Percentiles rank a stretch among this genome's conserved stretches.
Evolutionary conservation across 2,329 filamentous ascomycete genomes (phyloP).

Genomic region (Arthroderma sp.): DNA sequence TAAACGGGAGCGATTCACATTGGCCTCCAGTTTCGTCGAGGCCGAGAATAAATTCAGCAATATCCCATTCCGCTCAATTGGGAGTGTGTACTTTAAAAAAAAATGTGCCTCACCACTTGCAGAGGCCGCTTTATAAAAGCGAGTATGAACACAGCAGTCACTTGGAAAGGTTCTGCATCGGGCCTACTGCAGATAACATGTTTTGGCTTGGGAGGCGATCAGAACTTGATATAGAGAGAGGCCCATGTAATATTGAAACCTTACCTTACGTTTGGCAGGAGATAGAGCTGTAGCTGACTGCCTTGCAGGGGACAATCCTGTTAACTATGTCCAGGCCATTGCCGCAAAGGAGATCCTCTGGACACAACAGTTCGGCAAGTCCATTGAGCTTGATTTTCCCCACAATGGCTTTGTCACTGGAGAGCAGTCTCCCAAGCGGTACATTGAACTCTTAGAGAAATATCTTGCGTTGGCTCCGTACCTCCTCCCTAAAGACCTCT

Average conservation of each 20-base stretch:
- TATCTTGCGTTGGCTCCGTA: slow-evolving; percentile 8
- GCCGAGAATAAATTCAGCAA: slow-evolving; percentile 7
- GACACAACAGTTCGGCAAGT: slow-evolving; percentile 8
- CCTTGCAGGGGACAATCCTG: slow-evolving; percentile 4
- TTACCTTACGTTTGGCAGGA: not conserved
- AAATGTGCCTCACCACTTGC: slow-evolving; percentile 9
- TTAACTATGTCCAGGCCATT: slow-evolving; percentile 5
- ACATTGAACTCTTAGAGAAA: slow-evolving; percentile 7
- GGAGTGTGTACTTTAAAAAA: slow-evolving; percentile 7
- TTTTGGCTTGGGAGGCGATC: slow-evolving; percentile 8
- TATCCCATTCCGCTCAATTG: slow-evolving; percentile 5
- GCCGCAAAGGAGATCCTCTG: slow-evolving; percentile 6
- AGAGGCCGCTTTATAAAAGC: slow-evolving; percentile 10
- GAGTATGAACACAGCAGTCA: slow-evolving; percentile 9
- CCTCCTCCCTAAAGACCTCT: slow-evolving; percentile 4
- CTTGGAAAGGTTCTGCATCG: slow-evolving; percentile 8
- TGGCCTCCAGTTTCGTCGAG: slow-evolving; percentile 11
- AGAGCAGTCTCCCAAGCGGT: slow-evolving; percentile 2
- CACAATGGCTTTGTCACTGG: slow-evolving; percentile 6
- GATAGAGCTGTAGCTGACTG: no score
- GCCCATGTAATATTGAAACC: slow-evolving; percentile 2
- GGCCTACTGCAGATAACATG: slow-evolving; percentile 10
- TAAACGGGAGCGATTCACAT: slow-evolving; percentile 4
- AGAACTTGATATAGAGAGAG: slow-evolving; percentile 6
- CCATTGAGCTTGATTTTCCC: slow-evolving; percentile 6